Conservation (phyloP, 2,329 filamentous ascomycete species). For the Thielaviopsis cerberus region DNA sequence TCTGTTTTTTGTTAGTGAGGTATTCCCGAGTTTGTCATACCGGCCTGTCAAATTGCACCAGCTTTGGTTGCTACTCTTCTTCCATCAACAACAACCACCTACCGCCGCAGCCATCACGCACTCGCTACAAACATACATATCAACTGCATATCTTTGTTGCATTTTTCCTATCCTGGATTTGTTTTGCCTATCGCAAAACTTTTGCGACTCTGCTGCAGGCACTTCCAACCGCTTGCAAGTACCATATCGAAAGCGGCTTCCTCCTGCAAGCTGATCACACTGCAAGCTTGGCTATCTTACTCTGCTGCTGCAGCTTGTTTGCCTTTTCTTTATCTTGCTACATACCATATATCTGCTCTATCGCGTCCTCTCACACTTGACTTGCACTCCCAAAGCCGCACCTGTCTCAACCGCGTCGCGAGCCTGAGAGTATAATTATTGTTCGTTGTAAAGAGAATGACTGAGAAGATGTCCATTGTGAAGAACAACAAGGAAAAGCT, state of each 20-base stretch:
- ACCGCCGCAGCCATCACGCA: not conserved
- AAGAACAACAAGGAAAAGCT: slow-evolving; percentile 37
- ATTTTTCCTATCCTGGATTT: not conserved
- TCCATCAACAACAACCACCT: not conserved
- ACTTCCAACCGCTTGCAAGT: not conserved
- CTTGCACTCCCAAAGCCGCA: not conserved
- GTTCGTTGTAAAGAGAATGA: slow-evolving; percentile 30
- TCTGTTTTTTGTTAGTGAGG: not conserved
- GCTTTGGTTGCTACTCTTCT: not conserved
- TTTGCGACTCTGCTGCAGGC: not conserved
- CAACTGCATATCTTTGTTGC: too few species aligned
- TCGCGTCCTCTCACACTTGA: not conserved
- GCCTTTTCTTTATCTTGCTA: not conserved
- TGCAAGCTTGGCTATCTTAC: too few species aligned
- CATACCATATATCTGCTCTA: not conserved
- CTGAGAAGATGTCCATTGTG: slow-evolving; percentile 50
- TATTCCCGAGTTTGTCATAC: not conserved
- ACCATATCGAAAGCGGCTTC: not conserved
- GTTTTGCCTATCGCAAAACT: not conserved
- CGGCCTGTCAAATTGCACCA: not conserved
- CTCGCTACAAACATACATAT: not conserved
- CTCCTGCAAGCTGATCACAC: not conserved
- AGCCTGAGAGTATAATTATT: not conserved
- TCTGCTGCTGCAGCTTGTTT: not conserved
- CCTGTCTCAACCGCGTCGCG: not conserved